Base-by-base conservation (phyloP, 2,329 filamentous ascomycete species). In the Juglanconis sp. region DNA sequence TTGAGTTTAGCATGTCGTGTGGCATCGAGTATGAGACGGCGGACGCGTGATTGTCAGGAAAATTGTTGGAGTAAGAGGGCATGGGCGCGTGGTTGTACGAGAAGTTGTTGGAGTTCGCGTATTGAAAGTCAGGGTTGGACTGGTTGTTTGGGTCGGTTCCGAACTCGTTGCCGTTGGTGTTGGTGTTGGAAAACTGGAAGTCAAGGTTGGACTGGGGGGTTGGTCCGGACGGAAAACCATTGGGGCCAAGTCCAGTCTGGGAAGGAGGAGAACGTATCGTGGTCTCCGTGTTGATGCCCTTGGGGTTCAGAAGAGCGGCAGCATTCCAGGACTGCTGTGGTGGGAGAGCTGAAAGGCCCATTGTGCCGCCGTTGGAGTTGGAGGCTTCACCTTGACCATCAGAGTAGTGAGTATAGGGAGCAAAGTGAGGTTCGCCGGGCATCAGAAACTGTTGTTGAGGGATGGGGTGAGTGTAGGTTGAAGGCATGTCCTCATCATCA, bases 281-380 rank as follows among this genome's bases (percentile, higher is more conserved):
- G 15, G 66, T 68, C 53, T 65, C 53, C 42, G 72, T 53, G 66
- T 66, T 53, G 65, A 68, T 63, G 70, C 56, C 60, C 59, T 72
- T 74, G 5, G 78, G 78, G 59, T 79, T 78, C 46, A 81, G 69
- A 15, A 80, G 67, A 9, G 71, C 64, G 9, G 73, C 70, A 17
- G 78, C 71, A 53, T 77, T 77, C 74, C 80, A 81, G 55, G 72
- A 64, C 35, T 69, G 68, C 64, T 70, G 32, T 32, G 47, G 34
- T n/a, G 53, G 49, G n/a, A 31, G 8, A 24, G 42, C 34, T 32
- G 17, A 11, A 10, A 8, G 4, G 24, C 46, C 24, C 9, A 9
- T 11, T 48, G 17, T 31, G 46, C 15, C 9, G 31, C 13, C 31
- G 24, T 31, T 48, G 46, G 7, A 24, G 24, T 56, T 65, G 61